Conservation (phyloP, 2,329 filamentous ascomycete genomes). For the Didymella keratinophila region DNA sequence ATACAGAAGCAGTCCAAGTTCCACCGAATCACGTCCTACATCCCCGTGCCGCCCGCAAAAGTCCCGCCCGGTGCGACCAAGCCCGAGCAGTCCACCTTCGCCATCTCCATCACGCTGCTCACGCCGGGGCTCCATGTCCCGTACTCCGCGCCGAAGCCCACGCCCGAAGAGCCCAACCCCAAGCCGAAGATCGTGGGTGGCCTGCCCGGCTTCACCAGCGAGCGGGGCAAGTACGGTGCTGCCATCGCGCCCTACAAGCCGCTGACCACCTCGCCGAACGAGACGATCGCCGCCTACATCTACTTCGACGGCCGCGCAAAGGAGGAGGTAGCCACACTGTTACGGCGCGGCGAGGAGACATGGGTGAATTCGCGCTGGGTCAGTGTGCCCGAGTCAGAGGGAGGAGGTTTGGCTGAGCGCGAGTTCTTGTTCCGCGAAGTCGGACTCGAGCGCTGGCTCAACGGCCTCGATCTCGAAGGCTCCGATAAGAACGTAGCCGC, state of each 20-base stretch:
- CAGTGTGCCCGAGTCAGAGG: constrained; percentile 87
- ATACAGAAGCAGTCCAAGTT: constrained; percentile 92
- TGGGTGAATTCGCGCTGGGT: constrained; percentile 99
- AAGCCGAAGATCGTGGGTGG: constrained; percentile 82
- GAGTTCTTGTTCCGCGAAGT: constrained; percentile 98
- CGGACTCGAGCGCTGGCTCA: constrained; percentile 93
- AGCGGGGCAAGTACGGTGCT: constrained; percentile 62
- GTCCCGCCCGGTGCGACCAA: constrained; percentile 72
- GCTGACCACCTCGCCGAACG: constrained; percentile 89
- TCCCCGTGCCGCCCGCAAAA: constrained; percentile 89
- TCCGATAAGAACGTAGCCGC: constrained; percentile 79
- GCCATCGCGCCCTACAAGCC: constrained; percentile 86
- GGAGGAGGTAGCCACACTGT: constrained; percentile 93
- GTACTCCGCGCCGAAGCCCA: constrained; percentile 87
- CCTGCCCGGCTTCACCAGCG: constrained; percentile 62
- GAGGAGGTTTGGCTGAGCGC: constrained; percentile 91
- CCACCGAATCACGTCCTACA: constrained; percentile 95
- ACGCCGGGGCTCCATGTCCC: constrained; percentile 88
- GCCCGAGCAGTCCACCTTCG: constrained; percentile 93
- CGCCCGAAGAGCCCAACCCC: constrained; percentile 77
- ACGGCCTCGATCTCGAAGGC: constrained; percentile 92
- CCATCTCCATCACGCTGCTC: constrained; percentile 95
- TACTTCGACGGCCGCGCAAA: constrained; percentile 97
- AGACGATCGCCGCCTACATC: constrained; percentile 98
- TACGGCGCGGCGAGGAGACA: constrained; percentile 93